Evolutionary conservation across 2,329 filamentous ascomycete species (phyloP), one percentile per base, ranked within the genome.

Genomic region (Botryotinia globosa): DNA sequence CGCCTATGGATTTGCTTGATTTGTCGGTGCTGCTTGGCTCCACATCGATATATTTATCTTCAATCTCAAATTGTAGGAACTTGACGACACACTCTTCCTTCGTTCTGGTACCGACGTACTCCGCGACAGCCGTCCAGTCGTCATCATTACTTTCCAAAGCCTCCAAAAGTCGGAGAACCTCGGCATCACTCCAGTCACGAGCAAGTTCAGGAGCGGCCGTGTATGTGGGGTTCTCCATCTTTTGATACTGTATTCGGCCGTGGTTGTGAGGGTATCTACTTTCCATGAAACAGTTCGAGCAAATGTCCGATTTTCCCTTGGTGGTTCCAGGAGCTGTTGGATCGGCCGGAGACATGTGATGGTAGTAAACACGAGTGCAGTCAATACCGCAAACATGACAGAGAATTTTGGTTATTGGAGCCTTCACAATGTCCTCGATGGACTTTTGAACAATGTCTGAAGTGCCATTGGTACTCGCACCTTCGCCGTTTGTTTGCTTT

Each of bases 21-120:
- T 87, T 82, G 18, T 65, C 48, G 29, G 37, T 85, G 69, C 87
- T 82, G n/a, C 82, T 78, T 12, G 87, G 85, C 78, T 95, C 91
- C 12, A 93, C 90, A 78, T 98, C 94, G 16, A 98, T 85, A 80
- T 98, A 99, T 81, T 97, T 97, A 84, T 98, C 95, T 82, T 98
- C 96, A 75, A 99, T 99, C 77, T 98, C 95, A 51, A 99, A 86
- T 80, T 98, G 94, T 76, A 99, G 83, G 85, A 99, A 99, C 81
- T 98, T 96, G 78, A 98, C 87, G 25, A 98, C 95, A 81, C 96
- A 99, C 83, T 99, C 95, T 82, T 99, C 97, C 70, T 94, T 88
- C 2, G 94, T 97, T 74, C 95, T 91, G 4, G 94, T 97, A 66
- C 92, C 92, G 61, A 99, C 96, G 79, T 98, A 93, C 75, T 95